A percentile compares a stretch with the other conserved stretches of the same genome.
phyloP scores from a whole-genome alignment of 1,284 basidiomycete genomes.

The Naganishia liquefaciens region DNA sequence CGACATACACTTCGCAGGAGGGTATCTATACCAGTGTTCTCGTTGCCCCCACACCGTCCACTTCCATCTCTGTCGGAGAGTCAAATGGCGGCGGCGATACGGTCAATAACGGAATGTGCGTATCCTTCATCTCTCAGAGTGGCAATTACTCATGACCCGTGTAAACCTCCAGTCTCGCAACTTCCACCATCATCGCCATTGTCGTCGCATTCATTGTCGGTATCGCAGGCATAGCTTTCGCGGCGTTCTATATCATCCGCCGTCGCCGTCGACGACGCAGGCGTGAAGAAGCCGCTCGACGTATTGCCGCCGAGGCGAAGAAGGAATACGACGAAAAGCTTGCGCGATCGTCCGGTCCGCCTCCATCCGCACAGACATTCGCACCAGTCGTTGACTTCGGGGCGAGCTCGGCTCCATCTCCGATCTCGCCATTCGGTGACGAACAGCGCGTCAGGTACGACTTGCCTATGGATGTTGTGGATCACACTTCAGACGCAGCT shows the following conservation, averaged over 20 bases:
- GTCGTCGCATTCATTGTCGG: constrained; percentile 20
- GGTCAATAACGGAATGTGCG: constrained; percentile 16
- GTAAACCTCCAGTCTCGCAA: constrained; percentile 12
- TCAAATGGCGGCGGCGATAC: constrained; percentile 8
- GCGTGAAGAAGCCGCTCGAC: constrained; percentile 15
- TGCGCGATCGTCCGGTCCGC: neutral
- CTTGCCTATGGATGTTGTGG: constrained; percentile 1
- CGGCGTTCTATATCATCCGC: constrained; percentile 15
- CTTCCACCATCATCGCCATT: constrained; percentile 26
- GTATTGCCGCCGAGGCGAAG: constrained; percentile 21
- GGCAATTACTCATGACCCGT: neutral
- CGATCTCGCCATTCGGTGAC: constrained; percentile 17
- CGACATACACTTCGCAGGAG: constrained; percentile 22
- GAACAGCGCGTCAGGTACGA: constrained; percentile 25
- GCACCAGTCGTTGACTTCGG: neutral
- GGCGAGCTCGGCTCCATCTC: neutral
- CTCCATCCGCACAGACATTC: neutral
- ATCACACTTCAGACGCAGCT: constrained; percentile 2
- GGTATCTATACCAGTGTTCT: constrained; percentile 28
- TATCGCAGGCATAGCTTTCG: constrained; percentile 5
- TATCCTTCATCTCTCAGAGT: neutral
- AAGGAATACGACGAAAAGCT: constrained; percentile 29
- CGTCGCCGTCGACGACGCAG: constrained; percentile 5
- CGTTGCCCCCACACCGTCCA: neutral
- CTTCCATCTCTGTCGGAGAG: constrained; percentile 4